Evolutionary conservation across 768 basidiomycete species (phyloP), one percentile per base, ranked within the genome.

Genomic region (Dentipellis sp.): DNA sequence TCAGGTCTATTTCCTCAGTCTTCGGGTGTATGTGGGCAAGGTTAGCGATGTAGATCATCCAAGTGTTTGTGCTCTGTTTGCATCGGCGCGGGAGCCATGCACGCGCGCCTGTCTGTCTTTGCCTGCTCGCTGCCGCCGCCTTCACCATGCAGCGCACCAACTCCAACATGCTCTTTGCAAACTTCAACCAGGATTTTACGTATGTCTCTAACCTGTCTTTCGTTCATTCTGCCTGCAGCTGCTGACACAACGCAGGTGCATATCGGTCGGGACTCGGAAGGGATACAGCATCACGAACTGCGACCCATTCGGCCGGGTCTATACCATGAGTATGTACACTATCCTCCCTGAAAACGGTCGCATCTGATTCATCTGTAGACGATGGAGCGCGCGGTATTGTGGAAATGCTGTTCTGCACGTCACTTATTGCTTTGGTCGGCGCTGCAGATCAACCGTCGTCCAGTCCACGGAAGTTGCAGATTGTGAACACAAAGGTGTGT

Each of bases 341-440:
- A 14, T 4, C 8, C 37, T 54, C 22, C 34, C 45, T 17, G 8
- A 16, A 46, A 54, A 16, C 47, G 51, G 39, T 17, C 40, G 37
- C 36, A 23, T 40, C 21, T 46, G 10, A 34, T 56, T 55, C 8
- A 23, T 17, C 45, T 47, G 37, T 35, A 92, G 95, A 88, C 64
- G 94, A 97, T 57, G 94, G 95, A 8, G 91, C 95, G 2, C 81
- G 90, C 16, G 93, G 94, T 21, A 97, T 97, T 59, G 95, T 97
- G 14, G 97, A 99, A 72, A 99, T 99, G 97, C 78, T 99, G 57
- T 99, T 99, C 75, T 97, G 94, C 73, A 99, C 97, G 5, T 97
- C 94, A 19, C 81, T 99, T 59, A 92, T 99, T 49, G 97, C 97
- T 0, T 79, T 99, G 35, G 97, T 98, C 19, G 97, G 97, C 8